Base-by-base conservation (phyloP, 108 stramenopile species). In the Stephanodiscus triporus region DNA sequence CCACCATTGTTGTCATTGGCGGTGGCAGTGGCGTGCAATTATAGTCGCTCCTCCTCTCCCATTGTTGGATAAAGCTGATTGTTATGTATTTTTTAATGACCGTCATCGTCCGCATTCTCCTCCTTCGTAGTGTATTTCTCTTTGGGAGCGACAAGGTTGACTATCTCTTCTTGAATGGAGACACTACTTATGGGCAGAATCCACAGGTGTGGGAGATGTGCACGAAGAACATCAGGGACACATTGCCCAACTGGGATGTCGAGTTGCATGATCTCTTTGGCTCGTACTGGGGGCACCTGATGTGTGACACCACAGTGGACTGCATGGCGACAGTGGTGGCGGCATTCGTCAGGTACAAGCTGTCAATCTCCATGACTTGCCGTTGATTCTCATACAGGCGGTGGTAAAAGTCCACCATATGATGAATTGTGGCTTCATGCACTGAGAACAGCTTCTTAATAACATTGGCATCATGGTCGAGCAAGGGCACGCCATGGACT, bases 71-170 rank as follows among this genome's bases (percentile, higher is more conserved):
- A n/a, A n/a, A n/a, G n/a, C n/a, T n/a, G n/a, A n/a, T n/a, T n/a
- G n/a, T n/a, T n/a, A n/a, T n/a, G n/a, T n/a, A n/a, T n/a, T n/a
- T n/a, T n/a, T n/a, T n/a, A n/a, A n/a, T n/a, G n/a, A n/a, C n/a
- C n/a, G n/a, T n/a, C n/a, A n/a, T n/a, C n/a, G n/a, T n/a, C 6
- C n/a, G 47, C 32, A 63, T 53, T 17, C 56, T 94, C 30, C 64
- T 94, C 1, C 58, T 94, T 30, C 74, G 93, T 0, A 90, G 93
- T 2, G 74, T 91, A 24, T 94, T 87, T 71, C 32, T 87, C 0
- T 73, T 94, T 22, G 72, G 83, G 30, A 62, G 63, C 4, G 27
- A 57, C 4, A 90, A 94, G 70, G 66, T 94, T 26, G 85, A 89
- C 57, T 87, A 86, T 80, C 70, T 94, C 20, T 85, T 83, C 70